Conservation (phyloP, 1,139 yeast species). For the Nakaseomyces glabratus region DNA sequence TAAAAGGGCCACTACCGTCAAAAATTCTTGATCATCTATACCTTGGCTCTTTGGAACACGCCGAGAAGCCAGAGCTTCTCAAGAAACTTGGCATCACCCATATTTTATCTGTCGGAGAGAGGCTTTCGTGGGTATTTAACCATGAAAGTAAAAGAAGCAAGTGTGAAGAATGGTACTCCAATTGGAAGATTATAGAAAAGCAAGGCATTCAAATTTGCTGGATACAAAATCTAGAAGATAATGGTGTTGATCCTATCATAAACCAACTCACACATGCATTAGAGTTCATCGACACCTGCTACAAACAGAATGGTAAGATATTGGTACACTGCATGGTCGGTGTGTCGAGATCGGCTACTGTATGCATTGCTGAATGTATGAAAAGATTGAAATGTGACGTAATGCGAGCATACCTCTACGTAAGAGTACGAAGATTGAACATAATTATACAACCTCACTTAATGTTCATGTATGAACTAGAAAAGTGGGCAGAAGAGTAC, state of each 20-base stretch:
- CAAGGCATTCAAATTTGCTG: constrained; percentile 33
- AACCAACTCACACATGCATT: constrained; percentile 37
- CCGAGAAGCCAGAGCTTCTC: constrained; percentile 59
- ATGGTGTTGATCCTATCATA: constrained; percentile 43
- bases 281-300: constrained; percentile 37
- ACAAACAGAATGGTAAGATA: constrained; percentile 39
- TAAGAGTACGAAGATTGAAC: constrained; percentile 74
- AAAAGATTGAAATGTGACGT: constrained; percentile 54
- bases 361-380: constrained; percentile 88
- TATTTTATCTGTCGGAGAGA: constrained; percentile 82
- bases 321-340: constrained; percentile 88
- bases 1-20: constrained; percentile 36
- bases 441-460: constrained; percentile 88
- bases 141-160: constrained; percentile 15
- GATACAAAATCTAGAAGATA: constrained; percentile 40
- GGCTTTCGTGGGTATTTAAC: constrained; percentile 45
- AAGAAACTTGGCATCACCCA: constrained; percentile 59
- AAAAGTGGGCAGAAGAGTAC: constrained; percentile 59
- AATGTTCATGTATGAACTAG: constrained; percentile 74
- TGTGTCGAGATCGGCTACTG: constrained; percentile 82
- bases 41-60: constrained; percentile 78
- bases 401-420: constrained; percentile 68
- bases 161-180: not conserved
- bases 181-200: constrained; percentile 18
- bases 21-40: constrained; percentile 75